Conservation (phyloP, 75 land plant species). For the Cunninghamia lanceolata region DNA sequence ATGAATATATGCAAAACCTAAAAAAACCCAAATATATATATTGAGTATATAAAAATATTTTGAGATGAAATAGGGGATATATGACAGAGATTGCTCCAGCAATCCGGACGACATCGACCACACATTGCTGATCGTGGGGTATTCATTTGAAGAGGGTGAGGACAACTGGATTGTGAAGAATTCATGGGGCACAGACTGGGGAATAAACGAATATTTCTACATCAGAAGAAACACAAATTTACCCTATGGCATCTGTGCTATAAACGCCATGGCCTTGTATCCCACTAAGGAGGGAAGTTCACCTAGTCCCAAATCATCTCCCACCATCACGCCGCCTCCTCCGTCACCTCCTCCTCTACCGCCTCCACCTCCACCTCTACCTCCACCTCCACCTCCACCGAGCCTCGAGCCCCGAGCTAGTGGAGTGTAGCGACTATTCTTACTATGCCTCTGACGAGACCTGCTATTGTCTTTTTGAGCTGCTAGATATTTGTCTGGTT, state of each 20-base stretch:
- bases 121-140: conserved; percentile 20
- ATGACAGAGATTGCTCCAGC: conserved; percentile 34
- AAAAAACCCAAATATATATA: not conserved
- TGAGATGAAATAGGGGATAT: conserved; percentile 39
- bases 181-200: conserved; percentile 30
- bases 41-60: not conserved
- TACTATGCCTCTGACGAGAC: too few species aligned
- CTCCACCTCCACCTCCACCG: not conserved
- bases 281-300: conserved; percentile 33
- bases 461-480: too few species aligned
- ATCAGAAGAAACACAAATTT: conserved; percentile 9
- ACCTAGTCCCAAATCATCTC: not conserved
- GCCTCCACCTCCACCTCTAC: too few species aligned
- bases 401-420: too few species aligned
- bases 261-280: conserved; percentile 59
- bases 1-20: not conserved
- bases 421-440: too few species aligned
- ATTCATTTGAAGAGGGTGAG: conserved; percentile 6
- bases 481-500: too few species aligned
- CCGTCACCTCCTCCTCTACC: too few species aligned
- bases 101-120: conserved; percentile 27
- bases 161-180: conserved; percentile 30
- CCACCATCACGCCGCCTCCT: not conserved
- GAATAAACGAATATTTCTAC: conserved; percentile 12
- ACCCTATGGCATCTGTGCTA: conserved; percentile 15